phyloP scores from a whole-genome alignment of 2,329 filamentous ascomycete genomes.

The Colletotrichum musae region DNA sequence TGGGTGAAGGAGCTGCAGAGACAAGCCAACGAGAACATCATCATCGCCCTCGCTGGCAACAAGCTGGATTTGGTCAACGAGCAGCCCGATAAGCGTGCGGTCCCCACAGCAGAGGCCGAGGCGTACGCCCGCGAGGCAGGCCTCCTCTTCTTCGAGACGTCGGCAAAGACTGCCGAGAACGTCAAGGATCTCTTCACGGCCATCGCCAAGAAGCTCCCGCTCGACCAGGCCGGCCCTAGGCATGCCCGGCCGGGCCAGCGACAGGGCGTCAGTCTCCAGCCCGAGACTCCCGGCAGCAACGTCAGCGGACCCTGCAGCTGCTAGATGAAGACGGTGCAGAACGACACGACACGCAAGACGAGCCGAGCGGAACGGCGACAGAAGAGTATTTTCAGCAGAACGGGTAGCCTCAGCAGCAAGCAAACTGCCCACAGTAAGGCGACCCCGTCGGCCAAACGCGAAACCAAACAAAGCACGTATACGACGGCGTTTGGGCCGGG shows the following conservation, averaged over 20 bases:
- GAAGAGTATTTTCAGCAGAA: constrained; percentile 19
- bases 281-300: constrained; percentile 72
- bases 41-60: constrained; percentile 97
- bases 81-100: constrained; percentile 95
- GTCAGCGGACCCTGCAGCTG: constrained; percentile 70
- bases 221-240: constrained; percentile 95
- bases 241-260: constrained; percentile 79
- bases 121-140: constrained; percentile 95
- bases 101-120: constrained; percentile 89
- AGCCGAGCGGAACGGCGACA: constrained; percentile 10
- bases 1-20: constrained; percentile 99
- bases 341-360: constrained; percentile 17
- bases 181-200: constrained; percentile 96
- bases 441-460: constrained; percentile 22
- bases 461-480: constrained; percentile 22
- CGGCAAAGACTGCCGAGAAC: constrained; percentile 97
- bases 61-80: constrained; percentile 97
- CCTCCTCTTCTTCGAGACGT: constrained; percentile 98
- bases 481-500: constrained; percentile 38
- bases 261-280: constrained; percentile 70
- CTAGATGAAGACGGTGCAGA: constrained; percentile 53
- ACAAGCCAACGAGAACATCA: constrained; percentile 99
- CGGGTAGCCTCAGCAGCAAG: constrained; percentile 20
- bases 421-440: constrained; percentile 24
- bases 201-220: constrained; percentile 96